Base-by-base conservation (phyloP, 1,139 yeast species). In the Saccharomyces hybrid region DNA sequence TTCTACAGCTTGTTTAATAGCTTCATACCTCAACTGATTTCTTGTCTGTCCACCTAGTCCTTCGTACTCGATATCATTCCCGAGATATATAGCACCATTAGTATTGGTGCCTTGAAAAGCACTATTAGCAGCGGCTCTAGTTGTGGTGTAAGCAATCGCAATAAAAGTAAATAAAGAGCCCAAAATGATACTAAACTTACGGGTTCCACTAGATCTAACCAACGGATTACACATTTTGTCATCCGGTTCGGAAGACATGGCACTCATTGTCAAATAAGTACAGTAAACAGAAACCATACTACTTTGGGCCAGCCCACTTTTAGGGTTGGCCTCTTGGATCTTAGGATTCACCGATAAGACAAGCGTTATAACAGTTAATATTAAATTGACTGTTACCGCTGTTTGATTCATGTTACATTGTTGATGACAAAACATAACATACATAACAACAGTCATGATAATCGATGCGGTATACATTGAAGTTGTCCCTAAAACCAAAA, bases 241-340 rank as follows among this genome's bases (percentile, higher is more conserved):
- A 70, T 93, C 99, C 0, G 99, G 99, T 70, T 93, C 99, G 8
- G 96, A 84, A 0, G 97, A 87, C 60, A 95, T 96, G 0, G 99
- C 99, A 61, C 96, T 85, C 79, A 93, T 81, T 5, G 93, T 84
- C 60, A 95, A 75, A 68, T 95, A 95, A 0, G 98, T 87, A 71
- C 98, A 89, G 71, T 95, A 95, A 47, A 90, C 79, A 16, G 95
- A 86, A 41, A 95, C 98, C 95, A 95, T 91, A 23, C 97, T 91
- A 9, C 96, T 81, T 73, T 95, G 99, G 1, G 99, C 98, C 54
- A 95, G 76, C 0, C 99, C 99, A 1, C 97, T 96, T 62, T 87
- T 89, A 3, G 98, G 96, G 69, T 95, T 95, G 65, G 81, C 83
- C 67, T 89, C 98, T 71, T 93, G 99, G 41, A 95, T 84, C 16